phyloP scores from a whole-genome alignment of 805 yeast species.

The Kuraishia piskuri region DNA sequence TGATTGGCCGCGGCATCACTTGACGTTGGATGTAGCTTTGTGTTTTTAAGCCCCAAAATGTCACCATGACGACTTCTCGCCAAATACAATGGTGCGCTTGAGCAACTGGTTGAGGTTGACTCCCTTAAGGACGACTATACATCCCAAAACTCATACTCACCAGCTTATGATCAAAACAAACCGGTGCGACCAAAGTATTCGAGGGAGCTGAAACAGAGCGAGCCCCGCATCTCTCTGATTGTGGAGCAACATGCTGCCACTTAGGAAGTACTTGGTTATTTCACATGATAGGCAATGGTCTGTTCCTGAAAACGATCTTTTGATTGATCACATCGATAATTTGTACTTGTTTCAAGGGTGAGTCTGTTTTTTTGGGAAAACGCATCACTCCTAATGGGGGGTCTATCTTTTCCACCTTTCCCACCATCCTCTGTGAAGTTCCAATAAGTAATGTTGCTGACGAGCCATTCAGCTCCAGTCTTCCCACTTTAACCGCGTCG shows the following conservation, averaged over 20 bases:
- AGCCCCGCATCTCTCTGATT: not conserved
- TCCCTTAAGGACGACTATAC: no score
- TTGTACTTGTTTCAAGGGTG: conserved; percentile 26
- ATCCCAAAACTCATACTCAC: no score
- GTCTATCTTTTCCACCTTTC: conserved; percentile 47
- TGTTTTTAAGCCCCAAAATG: not conserved
- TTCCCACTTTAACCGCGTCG: conserved; percentile 45
- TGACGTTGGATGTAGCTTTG: no score
- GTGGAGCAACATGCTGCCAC: not conserved
- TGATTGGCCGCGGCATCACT: no score
- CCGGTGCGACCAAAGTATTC: no score
- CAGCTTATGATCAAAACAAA: no score
- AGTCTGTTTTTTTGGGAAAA: conserved; percentile 22
- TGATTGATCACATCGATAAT: conserved; percentile 51
- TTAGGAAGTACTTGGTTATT: not conserved
- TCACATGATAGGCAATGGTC: conserved; percentile 77
- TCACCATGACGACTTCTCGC: no score
- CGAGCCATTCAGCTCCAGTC: conserved; percentile 32
- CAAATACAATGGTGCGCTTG: no score
- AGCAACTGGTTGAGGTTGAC: no score
- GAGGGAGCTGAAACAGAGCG: no score
- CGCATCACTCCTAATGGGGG: conserved; percentile 59
- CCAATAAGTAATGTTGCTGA: conserved; percentile 57
- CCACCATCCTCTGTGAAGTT: conserved; percentile 61
- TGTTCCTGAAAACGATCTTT: conserved; percentile 52